Evolutionary conservation across 176 grass and related monocot genomes (phyloP).

Genomic region (Rhynchospora tenuis): DNA sequence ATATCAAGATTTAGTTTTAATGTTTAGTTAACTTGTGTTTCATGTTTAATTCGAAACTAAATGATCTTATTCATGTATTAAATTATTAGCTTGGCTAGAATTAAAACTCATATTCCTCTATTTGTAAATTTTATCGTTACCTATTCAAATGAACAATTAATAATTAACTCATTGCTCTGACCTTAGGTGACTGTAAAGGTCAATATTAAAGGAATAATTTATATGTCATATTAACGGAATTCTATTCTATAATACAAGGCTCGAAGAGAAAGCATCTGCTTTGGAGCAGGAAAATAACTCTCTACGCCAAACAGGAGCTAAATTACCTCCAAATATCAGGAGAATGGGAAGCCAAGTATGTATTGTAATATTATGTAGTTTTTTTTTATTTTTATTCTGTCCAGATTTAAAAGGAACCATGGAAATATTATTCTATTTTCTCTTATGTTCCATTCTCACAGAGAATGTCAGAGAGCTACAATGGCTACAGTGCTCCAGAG

Average conservation of each 20-base stretch:
- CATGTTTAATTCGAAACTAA: not conserved
- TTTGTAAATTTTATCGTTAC: not conserved
- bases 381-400: not conserved
- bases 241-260: constrained; percentile 40
- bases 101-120: not conserved
- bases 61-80: not conserved
- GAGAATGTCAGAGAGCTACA: constrained; percentile 51
- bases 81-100: not conserved
- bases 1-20: not conserved
- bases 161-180: constrained; percentile 11
- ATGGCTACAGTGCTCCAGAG: constrained; percentile 51
- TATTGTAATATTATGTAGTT: not conserved
- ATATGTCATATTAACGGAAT: not conserved
- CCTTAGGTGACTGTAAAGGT: not conserved
- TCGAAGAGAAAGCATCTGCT: constrained; percentile 58
- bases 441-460: constrained; percentile 32
- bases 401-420: constrained; percentile 12
- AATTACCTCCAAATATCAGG: constrained; percentile 43
- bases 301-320: constrained; percentile 59
- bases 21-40: not conserved
- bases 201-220: not conserved
- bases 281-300: constrained; percentile 72
- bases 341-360: constrained; percentile 11
- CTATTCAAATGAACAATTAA: constrained; percentile 4
- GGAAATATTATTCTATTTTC: constrained; percentile 13